These are phyloP conservation scores for Suillus sp. DNA, from an alignment of 768 basidiomycete genomes.

Conservation along the genomic window DNA sequence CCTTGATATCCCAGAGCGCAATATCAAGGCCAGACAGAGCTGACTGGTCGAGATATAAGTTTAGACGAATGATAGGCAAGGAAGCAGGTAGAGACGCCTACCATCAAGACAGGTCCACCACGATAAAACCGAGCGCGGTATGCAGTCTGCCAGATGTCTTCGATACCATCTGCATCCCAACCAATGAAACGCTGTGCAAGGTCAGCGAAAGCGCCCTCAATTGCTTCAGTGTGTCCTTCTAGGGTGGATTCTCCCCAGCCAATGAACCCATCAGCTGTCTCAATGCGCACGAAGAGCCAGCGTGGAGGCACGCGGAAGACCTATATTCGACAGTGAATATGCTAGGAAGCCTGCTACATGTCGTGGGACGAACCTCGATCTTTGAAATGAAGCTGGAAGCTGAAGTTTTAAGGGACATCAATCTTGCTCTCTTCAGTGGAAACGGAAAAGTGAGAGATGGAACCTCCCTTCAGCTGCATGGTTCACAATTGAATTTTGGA, in stretches of 20 bases:
- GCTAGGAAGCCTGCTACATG: not conserved
- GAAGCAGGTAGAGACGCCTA: conserved; percentile 16
- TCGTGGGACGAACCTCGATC: conserved; percentile 27
- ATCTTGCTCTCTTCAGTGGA: not conserved
- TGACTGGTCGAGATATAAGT: conserved; percentile 34
- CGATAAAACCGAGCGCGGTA: conserved; percentile 73
- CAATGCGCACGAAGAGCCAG: conserved; percentile 75
- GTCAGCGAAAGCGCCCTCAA: conserved; percentile 66
- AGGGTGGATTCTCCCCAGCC: conserved; percentile 80
- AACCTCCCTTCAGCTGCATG: not conserved
- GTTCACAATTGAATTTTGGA: not conserved
- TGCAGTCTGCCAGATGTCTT: conserved; percentile 72
- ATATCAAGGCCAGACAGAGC: conserved; percentile 66
- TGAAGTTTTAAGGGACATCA: conserved; percentile 22
- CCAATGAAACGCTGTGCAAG: conserved; percentile 62
- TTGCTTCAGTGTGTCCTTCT: conserved; percentile 72
- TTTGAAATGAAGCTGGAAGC: conserved; percentile 28
- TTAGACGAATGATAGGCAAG: not conserved
- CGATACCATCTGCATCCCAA: conserved; percentile 63
- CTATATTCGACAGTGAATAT: conserved; percentile 27
- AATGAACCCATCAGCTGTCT: conserved; percentile 60
- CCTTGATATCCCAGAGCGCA: conserved; percentile 78
- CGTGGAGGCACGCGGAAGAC: conserved; percentile 69
- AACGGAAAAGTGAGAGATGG: not conserved
- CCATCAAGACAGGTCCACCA: conserved; percentile 73